A percentile compares a stretch with the other conserved stretches of the same genome.
Conservation (phyloP, 2,329 filamentous ascomycete genomes). For the Phaeosphaeria sp. region DNA sequence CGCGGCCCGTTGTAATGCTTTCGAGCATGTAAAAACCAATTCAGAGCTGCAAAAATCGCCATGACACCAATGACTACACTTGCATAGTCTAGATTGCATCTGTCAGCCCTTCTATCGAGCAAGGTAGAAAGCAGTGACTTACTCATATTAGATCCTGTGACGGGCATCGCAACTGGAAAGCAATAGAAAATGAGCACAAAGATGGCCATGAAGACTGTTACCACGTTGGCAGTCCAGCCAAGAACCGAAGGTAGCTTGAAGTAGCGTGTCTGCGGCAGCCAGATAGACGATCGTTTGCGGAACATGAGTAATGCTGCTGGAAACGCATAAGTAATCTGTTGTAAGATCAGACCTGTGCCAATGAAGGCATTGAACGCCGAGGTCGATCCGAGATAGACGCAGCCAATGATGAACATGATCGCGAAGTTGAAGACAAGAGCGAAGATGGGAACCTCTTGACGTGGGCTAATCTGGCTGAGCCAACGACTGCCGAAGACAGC, state of each 20-base stretch:
- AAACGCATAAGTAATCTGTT: slow-evolving; percentile 38
- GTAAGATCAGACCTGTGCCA: slow-evolving; percentile 22
- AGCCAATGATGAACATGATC: slow-evolving; percentile 25
- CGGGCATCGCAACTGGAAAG: slow-evolving; percentile 36
- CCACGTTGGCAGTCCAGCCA: slow-evolving; percentile 36
- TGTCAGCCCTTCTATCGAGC: neutral
- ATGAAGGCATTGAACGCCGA: slow-evolving; percentile 27
- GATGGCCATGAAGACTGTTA: slow-evolving; percentile 29
- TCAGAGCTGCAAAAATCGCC: slow-evolving; percentile 14
- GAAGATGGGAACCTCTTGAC: slow-evolving; percentile 15
- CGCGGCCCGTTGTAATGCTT: slow-evolving; percentile 21
- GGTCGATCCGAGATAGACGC: slow-evolving; percentile 24
- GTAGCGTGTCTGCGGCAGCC: slow-evolving; percentile 19
- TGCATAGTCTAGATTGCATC: slow-evolving; percentile 13
- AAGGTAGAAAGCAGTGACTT: slow-evolving; percentile 1
- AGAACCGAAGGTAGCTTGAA: slow-evolving; percentile 25
- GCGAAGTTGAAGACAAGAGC: slow-evolving; percentile 22
- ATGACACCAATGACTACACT: slow-evolving; percentile 21
- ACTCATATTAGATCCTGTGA: slow-evolving; percentile 40
- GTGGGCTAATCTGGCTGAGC: slow-evolving; percentile 15
- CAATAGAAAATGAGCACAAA: slow-evolving; percentile 38
- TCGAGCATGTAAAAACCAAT: slow-evolving; percentile 20
- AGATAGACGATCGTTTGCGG: slow-evolving; percentile 26
- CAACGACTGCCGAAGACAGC: slow-evolving; percentile 19
- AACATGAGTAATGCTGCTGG: slow-evolving; percentile 36